Percentiles rank a stretch among this genome's conserved stretches.
Evolutionary conservation across 305 asterid species (phyloP).

Genomic region (Fraxinus greggii): DNA sequence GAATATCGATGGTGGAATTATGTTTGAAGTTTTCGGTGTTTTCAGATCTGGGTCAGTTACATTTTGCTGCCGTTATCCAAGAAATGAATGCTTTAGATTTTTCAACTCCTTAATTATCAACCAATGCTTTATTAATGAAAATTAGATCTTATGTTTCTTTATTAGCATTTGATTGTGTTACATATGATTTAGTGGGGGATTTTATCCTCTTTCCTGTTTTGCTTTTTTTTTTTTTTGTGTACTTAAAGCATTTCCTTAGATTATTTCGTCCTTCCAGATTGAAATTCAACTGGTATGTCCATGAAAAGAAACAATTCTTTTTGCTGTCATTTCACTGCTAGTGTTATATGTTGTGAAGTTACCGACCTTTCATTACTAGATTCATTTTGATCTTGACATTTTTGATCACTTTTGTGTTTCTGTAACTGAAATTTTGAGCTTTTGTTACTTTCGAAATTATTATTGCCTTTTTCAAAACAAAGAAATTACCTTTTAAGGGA

Average conservation of each 20-base stretch:
- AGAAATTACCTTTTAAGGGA: background rate
- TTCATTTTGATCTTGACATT: background rate
- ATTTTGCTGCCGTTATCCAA: constrained; percentile 1
- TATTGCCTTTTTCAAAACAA: background rate
- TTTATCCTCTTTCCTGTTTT: background rate
- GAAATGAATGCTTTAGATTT: constrained; percentile 14
- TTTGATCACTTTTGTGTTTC: background rate
- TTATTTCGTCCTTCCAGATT: constrained; percentile 2
- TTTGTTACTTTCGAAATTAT: background rate
- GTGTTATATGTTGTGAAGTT: background rate
- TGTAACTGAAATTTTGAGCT: background rate
- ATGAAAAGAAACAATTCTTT: background rate
- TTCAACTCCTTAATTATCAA: constrained; percentile 9
- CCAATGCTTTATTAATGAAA: background rate
- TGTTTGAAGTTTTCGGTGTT: background rate
- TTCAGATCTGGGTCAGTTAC: background rate
- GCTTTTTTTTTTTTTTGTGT: background rate
- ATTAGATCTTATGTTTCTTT: constrained; percentile 1
- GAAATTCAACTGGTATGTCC: background rate
- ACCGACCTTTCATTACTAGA: background rate
- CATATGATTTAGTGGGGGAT: background rate
- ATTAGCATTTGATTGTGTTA: constrained; percentile 23
- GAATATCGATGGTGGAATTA: constrained; percentile 5
- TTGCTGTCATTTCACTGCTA: background rate
- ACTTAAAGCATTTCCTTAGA: background rate